Conservation (phyloP, 192 early-diverging fungal genomes). For the Funneliformis geosporum region DNA sequence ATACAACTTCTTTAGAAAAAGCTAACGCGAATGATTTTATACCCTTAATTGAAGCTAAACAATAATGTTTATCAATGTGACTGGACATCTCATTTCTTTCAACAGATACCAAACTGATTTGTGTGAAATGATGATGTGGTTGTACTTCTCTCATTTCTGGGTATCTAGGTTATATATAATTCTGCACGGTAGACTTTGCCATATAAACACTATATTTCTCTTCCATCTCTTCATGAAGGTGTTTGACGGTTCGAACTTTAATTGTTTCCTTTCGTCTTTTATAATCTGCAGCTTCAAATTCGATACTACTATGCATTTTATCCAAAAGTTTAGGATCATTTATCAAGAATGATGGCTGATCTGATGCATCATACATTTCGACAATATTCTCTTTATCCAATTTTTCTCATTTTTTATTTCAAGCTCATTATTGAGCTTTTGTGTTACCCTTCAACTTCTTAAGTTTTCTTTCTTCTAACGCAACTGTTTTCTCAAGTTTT, state of each 20-base stretch:
- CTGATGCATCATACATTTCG: too few relatives aligned
- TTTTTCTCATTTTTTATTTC: too few relatives aligned
- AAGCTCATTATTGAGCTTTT: too few relatives aligned
- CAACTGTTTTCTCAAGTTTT: too few relatives aligned
- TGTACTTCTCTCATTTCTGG: not conserved
- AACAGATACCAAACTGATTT: not conserved
- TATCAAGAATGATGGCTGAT: too few relatives aligned
- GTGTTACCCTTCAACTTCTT: too few relatives aligned
- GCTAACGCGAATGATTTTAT: not conserved
- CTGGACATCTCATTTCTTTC: not conserved
- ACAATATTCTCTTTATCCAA: too few relatives aligned
- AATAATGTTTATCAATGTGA: slow-evolving; percentile 11
- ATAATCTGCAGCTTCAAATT: not conserved
- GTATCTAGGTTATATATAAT: not conserved
- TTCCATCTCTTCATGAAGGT: not conserved
- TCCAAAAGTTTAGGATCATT: too few relatives aligned
- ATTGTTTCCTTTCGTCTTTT: not conserved
- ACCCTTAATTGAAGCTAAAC: not conserved
- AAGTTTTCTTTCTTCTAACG: too few relatives aligned
- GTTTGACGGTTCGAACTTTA: not conserved
- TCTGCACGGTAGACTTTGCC: not conserved
- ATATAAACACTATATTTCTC: not conserved
- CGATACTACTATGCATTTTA: not conserved
- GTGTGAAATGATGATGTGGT: not conserved
- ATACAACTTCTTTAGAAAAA: not conserved